Evolutionary conservation across 169 alveolate genomes (phyloP), one percentile per base, ranked within the genome.

Genomic region (Theileria sp.): DNA sequence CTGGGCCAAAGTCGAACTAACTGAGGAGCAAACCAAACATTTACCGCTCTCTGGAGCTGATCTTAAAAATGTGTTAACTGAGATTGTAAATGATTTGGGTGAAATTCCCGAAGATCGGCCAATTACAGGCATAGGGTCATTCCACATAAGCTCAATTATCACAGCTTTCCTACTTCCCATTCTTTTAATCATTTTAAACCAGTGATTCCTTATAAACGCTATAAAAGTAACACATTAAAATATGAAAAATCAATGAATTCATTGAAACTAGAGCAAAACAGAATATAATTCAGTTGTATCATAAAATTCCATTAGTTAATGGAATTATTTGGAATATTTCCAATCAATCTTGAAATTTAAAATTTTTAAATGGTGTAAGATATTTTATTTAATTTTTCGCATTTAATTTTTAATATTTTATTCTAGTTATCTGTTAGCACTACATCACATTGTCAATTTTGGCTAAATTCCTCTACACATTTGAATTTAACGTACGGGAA

Each of bases 41-140:
- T 28, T 69, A 25, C 77, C 77, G 23, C 19, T 69, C 21, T 69
- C 77, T 7, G 77, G 77, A 5, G 44, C 8, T 7, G 77, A 44
- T 0, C 36, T 69, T 17, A 60, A 13, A 51, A 26, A 51, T 25
- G 26, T 69, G 60, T 13, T 69, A 44, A 17, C 61, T 32, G 77
- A 69, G 36, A 69, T 69, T 5, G 30, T 51, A 25, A 60, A 23
- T 9, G 67, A 44, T 0, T 28, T 69, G 36, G 72, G 72, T 12
- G 65, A 69, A 2, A 69, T 69, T 44, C 77, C 77, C 21, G 77
- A 69, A 60, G 77, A 69, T 28, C 23, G 34, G 9, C 77, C 77
- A 4, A 30, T 69, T 12, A 4, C 61, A 17, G 77, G 65, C 5
- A 44, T 69, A 21, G 77, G 77, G 21, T 44, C 30, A 9, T 69